phyloP scores from a whole-genome alignment of 306 rosid species.

The Amphicarpaea edgeworthii region DNA sequence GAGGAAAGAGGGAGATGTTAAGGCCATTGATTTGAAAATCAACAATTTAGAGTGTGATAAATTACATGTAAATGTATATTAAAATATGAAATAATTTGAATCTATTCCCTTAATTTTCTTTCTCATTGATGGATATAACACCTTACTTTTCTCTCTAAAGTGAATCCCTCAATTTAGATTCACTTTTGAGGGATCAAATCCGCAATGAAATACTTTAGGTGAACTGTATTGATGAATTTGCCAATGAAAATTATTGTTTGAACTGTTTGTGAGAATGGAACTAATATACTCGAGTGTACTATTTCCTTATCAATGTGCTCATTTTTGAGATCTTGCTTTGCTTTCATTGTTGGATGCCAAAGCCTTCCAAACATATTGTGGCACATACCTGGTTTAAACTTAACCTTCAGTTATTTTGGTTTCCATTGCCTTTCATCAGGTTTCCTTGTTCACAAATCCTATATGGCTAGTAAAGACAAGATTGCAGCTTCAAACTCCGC shows the following conservation, averaged over 20 bases:
- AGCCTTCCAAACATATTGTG: slow-evolving; percentile 6
- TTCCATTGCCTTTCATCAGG: slow-evolving; percentile 61
- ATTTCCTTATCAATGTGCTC: slow-evolving; percentile 23
- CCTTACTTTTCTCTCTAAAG: not conserved
- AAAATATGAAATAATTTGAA: not conserved
- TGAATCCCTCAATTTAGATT: not conserved
- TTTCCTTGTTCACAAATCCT: slow-evolving; percentile 89
- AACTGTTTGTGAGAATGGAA: slow-evolving; percentile 36
- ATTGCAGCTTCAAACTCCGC: slow-evolving; percentile 97
- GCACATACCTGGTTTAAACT: slow-evolving; percentile 20
- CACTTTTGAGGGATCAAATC: not conserved
- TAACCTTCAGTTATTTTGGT: slow-evolving; percentile 41
- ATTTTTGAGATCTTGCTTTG: slow-evolving; percentile 30
- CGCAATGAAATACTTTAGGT: slow-evolving; percentile 4
- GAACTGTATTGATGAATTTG: slow-evolving; percentile 34
- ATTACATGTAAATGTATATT: not conserved
- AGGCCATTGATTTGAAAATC: not conserved
- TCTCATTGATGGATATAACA: not conserved
- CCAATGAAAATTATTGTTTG: slow-evolving; percentile 23
- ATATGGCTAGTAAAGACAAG: slow-evolving; percentile 97
- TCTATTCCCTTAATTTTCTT: not conserved
- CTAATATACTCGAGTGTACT: slow-evolving; percentile 8
- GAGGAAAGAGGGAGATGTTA: not conserved
- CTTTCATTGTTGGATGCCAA: slow-evolving; percentile 42
- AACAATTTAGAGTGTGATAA: not conserved